Percentiles rank a stretch among this genome's conserved stretches.
Evolutionary conservation across 2,329 filamentous ascomycete genomes (phyloP).

Genomic region (Zasmidium citrigriseum): DNA sequence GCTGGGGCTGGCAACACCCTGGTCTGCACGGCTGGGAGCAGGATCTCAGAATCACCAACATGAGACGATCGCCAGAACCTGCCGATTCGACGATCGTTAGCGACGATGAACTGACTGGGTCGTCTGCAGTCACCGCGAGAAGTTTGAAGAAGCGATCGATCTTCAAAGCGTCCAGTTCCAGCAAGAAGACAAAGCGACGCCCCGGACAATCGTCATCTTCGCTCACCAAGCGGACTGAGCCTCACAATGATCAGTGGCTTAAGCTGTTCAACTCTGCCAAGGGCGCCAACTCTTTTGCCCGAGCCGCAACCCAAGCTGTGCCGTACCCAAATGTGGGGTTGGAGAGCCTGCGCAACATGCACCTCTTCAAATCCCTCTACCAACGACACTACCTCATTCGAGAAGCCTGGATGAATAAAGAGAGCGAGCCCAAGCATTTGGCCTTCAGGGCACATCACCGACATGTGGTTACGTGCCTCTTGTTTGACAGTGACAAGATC

Average conservation of each 20-base stretch:
- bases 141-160: conserved; percentile 27
- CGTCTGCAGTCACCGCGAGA: conserved; percentile 25
- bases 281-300: conserved; percentile 83
- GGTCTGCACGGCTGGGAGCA: conserved; percentile 69
- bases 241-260: conserved; percentile 40
- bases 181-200: conserved; percentile 56
- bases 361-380: conserved; percentile 95
- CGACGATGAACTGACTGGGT: conserved; percentile 35
- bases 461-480: conserved; percentile 95
- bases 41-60: conserved; percentile 66
- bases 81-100: conserved; percentile 23
- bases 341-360: conserved; percentile 75
- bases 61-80: conserved; percentile 22
- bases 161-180: conserved; percentile 23
- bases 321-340: conserved; percentile 80
- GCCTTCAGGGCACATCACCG: conserved; percentile 95
- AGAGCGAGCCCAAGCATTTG: conserved; percentile 83
- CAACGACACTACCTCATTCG: conserved; percentile 89
- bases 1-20: conserved; percentile 97
- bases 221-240: conserved; percentile 47
- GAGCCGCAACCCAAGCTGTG: conserved; percentile 77
- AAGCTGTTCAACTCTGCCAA: conserved; percentile 60
- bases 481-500: conserved; percentile 98
- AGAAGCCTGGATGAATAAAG: conserved; percentile 83
- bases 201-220: conserved; percentile 25